Percentiles rank a stretch among this genome's conserved stretches.
Conservation (phyloP, 768 basidiomycete species). For the Mycena alexandri region DNA sequence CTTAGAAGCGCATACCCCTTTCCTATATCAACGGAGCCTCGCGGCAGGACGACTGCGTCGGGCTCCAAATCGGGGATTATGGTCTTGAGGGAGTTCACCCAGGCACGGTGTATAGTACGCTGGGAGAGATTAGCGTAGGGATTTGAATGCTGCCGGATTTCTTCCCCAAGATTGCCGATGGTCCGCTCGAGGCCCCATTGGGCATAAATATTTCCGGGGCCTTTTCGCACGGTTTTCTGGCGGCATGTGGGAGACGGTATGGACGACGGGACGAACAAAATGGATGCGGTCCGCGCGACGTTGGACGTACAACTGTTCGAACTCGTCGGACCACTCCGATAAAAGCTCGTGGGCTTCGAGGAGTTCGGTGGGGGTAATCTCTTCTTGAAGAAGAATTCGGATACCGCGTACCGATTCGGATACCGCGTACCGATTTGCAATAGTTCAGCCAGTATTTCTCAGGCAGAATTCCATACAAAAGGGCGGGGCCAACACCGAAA, state of each 20-base stretch:
- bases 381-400: constrained; percentile 38
- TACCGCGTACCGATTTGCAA: constrained; percentile 43
- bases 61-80: constrained; percentile 34
- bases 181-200: constrained; percentile 49
- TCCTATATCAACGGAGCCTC: not conserved
- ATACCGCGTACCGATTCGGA: too few relatives aligned
- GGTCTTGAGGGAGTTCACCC: constrained; percentile 35
- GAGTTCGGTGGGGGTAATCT: constrained; percentile 4
- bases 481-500: constrained; percentile 38
- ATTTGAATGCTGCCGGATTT: too few relatives aligned
- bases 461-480: constrained; percentile 43
- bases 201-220: constrained; percentile 41
- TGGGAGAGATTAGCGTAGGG: too few relatives aligned
- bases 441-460: constrained; percentile 41
- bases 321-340: constrained; percentile 44
- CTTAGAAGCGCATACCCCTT: not conserved
- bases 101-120: not conserved
- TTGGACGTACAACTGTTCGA: constrained; percentile 47
- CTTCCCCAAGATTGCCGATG: constrained; percentile 6
- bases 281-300: constrained; percentile 42
- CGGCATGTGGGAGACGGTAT: constrained; percentile 38
- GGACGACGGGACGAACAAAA: constrained; percentile 39
- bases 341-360: constrained; percentile 35
- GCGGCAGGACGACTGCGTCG: not conserved
- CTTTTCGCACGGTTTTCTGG: constrained; percentile 39